Evolutionary conservation across 176 grass and related monocot genomes (phyloP).

Genomic region (Canna indica): DNA sequence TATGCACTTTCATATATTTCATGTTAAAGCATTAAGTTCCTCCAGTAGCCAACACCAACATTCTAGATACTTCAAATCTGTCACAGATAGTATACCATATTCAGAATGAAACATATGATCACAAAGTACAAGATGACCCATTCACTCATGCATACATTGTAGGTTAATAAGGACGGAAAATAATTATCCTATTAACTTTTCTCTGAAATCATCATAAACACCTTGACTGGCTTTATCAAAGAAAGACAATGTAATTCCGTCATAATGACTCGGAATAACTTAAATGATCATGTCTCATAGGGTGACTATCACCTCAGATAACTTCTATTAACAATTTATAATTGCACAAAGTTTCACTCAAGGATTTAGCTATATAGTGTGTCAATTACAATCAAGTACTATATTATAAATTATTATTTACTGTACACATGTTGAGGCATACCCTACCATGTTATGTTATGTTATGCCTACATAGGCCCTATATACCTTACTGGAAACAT

Average conservation of each 20-base stretch:
- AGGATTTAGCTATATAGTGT: not conserved
- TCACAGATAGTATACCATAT: not conserved
- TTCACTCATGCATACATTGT: not conserved
- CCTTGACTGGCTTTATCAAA: not conserved
- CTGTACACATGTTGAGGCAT: too few relatives aligned
- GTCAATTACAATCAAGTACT: too few relatives aligned
- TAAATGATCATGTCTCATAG: not conserved
- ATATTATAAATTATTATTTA: too few relatives aligned
- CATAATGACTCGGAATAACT: not conserved
- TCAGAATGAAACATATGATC: not conserved
- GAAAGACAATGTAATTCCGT: not conserved
- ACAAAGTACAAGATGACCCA: not conserved
- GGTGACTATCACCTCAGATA: not conserved
- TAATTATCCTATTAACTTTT: not conserved
- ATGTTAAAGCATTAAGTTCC: not conserved
- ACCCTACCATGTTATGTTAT: too few relatives aligned
- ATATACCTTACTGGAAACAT: too few relatives aligned
- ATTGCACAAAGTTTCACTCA: not conserved
- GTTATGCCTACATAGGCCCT: too few relatives aligned
- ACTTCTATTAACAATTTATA: not conserved
- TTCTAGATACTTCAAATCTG: not conserved
- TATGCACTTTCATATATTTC: not conserved
- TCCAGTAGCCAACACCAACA: not conserved
- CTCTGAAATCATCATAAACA: not conserved
- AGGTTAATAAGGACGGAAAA: not conserved